phyloP scores from a whole-genome alignment of 2,329 filamentous ascomycete genomes.

The Talaromyces amestolkiae region DNA sequence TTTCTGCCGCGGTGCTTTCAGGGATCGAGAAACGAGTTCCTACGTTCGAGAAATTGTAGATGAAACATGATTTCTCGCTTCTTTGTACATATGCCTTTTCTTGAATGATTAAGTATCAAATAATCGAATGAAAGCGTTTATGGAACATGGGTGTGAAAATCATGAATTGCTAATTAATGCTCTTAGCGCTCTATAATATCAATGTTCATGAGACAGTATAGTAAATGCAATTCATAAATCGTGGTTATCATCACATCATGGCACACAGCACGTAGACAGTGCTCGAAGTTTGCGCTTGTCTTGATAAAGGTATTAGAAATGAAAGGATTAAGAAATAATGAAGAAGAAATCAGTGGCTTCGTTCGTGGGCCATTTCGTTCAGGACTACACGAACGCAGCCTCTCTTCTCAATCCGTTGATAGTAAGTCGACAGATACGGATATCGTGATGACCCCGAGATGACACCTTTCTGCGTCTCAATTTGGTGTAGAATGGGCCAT shows the following conservation, averaged over 20 bases:
- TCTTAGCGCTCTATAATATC: not conserved
- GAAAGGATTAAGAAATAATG: not conserved
- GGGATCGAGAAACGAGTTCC: constrained; percentile 76
- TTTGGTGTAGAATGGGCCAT: constrained; percentile 44
- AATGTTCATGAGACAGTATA: not conserved
- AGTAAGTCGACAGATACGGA: constrained; percentile 37
- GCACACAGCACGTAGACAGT: not conserved
- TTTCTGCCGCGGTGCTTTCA: constrained; percentile 70
- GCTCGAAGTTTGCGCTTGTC: not conserved
- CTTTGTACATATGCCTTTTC: not conserved
- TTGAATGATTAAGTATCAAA: not conserved
- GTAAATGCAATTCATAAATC: constrained; percentile 1
- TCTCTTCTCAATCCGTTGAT: constrained; percentile 38
- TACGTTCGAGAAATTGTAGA: constrained; percentile 77
- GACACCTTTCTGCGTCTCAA: constrained; percentile 29
- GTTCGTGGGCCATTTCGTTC: constrained; percentile 11
- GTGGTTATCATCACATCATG: constrained; percentile 5
- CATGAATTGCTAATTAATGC: not conserved
- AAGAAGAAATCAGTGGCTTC: not conserved
- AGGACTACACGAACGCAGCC: constrained; percentile 32
- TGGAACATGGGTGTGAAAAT: not conserved
- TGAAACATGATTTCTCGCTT: not conserved
- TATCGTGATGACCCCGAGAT: constrained; percentile 28
- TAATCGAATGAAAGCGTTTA: not conserved
- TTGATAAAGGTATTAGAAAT: not conserved